Evolutionary conservation across 345 rosid species (phyloP), one percentile per base, ranked within the genome.

Genomic region (Raphanus raphanistrum): DNA sequence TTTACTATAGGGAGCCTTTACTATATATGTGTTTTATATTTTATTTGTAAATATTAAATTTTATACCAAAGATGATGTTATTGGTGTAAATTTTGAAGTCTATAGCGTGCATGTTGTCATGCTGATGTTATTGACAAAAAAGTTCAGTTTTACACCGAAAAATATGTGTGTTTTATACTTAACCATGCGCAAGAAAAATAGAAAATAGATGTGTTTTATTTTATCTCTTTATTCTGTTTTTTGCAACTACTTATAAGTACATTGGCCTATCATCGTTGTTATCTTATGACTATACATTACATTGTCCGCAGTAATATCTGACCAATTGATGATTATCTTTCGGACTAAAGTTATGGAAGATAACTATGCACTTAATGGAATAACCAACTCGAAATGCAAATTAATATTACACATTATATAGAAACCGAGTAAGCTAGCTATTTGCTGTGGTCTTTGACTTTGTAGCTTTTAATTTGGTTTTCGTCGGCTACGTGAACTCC

Each of bases 401-500:
- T 59, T 2, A 58, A 16, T 11, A 61, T 13, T 25, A 12, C 58
- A 54, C 33, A 11, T 12, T 6, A 60, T 27, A 64, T 12, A 43
- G 50, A 43, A 43, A 43, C 50, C n/a, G 45, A 38, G 45, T 38
- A 64, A 36, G 25, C 55, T 74, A 38, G 45, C 66, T 66, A 15
- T 27, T 74, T 57, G 11, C n/a, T 38, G 12, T 38, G 58, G 68
- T 25, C 16, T 38, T 38, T 38, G 45, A 38, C 55, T 48, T 60
- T 52, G 64, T 11, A 57, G 65, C 64, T 55, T 63, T 36, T 13
- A n/a, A n/a, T 48, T 13, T 13, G 55, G 63, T 58, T 72, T 57
- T 25, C 21, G 73, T 58, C 16, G 33, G 68, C 43, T 33, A 78
- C 81, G 77, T 78, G 81, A 78, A 66, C 31, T 72, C 81, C 81